phyloP scores from a whole-genome alignment of 331 rosid genomes.

The Malus hybrid region DNA sequence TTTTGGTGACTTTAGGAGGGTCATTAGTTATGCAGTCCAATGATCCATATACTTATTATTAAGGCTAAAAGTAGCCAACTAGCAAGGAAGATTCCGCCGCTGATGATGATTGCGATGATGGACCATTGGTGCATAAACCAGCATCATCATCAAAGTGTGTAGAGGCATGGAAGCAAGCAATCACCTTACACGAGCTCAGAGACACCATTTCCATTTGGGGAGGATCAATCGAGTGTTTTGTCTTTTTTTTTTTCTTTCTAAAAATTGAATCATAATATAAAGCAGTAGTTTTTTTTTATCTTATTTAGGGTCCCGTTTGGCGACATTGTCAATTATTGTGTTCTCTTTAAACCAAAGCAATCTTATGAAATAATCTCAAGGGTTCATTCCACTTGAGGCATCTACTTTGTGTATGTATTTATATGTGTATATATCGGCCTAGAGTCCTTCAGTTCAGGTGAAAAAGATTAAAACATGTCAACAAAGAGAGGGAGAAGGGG shows the following conservation, averaged over 20 bases:
- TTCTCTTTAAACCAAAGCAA: conserved; percentile 1
- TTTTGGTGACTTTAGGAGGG: background rate
- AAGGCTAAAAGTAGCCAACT: background rate
- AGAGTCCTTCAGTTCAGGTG: too few species aligned
- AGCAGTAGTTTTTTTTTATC: background rate
- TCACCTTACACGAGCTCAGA: conserved; percentile 8
- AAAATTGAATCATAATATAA: too few species aligned
- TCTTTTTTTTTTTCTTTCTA: background rate
- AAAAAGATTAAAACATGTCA: background rate
- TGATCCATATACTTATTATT: conserved; percentile 4
- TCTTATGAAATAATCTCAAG: background rate
- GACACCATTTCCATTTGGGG: conserved; percentile 1
- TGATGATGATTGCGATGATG: conserved; percentile 11
- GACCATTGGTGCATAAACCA: conserved; percentile 2
- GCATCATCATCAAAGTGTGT: conserved; percentile 13
- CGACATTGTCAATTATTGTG: conserved; percentile 12
- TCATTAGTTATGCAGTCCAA: background rate
- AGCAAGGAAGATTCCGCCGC: conserved; percentile 13
- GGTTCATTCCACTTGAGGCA: background rate
- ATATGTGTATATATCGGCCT: background rate
- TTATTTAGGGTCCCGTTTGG: conserved; percentile 8
- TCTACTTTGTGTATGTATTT: background rate
- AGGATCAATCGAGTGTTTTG: conserved; percentile 1
- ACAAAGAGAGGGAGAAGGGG: background rate
- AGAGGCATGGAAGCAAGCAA: background rate